Base-by-base conservation (phyloP, 495 filamentous ascomycete species). In the Staphylotrichum tortipilum region DNA sequence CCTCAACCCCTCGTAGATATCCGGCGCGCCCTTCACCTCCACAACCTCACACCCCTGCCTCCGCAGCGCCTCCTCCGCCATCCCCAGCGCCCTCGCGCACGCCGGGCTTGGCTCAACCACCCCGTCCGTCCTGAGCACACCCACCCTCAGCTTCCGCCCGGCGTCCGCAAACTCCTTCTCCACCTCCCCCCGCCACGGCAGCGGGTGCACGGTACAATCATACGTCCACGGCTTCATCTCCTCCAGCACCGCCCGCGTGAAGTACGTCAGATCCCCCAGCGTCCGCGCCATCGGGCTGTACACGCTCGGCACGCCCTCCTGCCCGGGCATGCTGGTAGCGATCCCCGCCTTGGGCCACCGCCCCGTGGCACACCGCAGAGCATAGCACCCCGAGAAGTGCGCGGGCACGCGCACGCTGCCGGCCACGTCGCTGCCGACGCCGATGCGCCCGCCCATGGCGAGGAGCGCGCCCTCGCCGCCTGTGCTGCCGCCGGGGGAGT, bases 201-300 rank as follows among this genome's bases (percentile, higher is more conserved):
- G 76, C 2, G 92, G 90, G 61, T 92, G 88, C 1, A 89, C 88
- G 1, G 77, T 82, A 46, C 88, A 78, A 56, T 97, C 92, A 60
- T 95, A 95, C 53, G 78, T 81, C 92, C 92, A 98, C 0, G 90
- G 90, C 69, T 86, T 67, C 88, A 94, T 94, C 17, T 77, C 68
- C 33, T 37, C 50, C 19, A 95, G 73, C 33, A 95, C 68, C 19
- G 80, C 78, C 34, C 78, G 77, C n/a, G 85, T 81, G 63, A 98
- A 95, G 66, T 94, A 95, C 14, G 74, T 76, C 29, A 98, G 68
- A 60, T 98, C 91, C 34, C 78, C 79, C 59, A 96, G 66, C 2
- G 92, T 95, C 49, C 89, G 78, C 10, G 92, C 78, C 92, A 98
- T 96, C 3, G 91, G 91, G 46, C 86, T 91, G 65, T 90, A 96